These are phyloP conservation scores for Starmerella kuoi DNA, from an alignment of 805 yeast species.

Conservation along the genomic window DNA sequence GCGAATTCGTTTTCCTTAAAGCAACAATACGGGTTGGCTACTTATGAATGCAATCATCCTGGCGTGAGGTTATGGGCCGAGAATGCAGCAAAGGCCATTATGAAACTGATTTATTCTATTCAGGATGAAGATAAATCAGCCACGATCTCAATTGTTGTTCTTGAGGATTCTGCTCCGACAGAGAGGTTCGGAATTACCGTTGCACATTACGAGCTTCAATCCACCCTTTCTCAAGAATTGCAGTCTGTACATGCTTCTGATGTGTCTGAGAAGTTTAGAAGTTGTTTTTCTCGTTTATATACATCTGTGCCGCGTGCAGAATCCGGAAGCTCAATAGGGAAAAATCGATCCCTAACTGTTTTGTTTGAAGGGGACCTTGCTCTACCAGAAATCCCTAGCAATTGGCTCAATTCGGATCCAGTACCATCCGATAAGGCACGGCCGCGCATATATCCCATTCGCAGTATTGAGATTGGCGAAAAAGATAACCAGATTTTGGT, in stretches of 20 bases:
- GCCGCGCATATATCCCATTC: conserved; percentile 25
- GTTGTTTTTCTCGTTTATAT: conserved; percentile 11
- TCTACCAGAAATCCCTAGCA: neutral
- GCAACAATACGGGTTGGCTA: conserved; percentile 35
- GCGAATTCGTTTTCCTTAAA: conserved; percentile 35
- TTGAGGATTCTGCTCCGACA: conserved; percentile 27
- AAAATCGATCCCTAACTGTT: conserved; percentile 13
- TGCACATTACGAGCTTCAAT: conserved; percentile 20
- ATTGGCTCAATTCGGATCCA: no score
- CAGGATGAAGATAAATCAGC: neutral
- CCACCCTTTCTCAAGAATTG: neutral
- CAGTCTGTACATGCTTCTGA: neutral
- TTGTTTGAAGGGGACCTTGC: conserved; percentile 13
- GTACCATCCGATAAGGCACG: no score
- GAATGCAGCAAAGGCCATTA: conserved; percentile 26
- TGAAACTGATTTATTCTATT: conserved; percentile 6
- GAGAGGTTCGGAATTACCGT: conserved; percentile 35
- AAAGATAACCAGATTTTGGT: conserved; percentile 3
- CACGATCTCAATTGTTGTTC: conserved; percentile 29
- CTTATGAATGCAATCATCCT: conserved; percentile 37
- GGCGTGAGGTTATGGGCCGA: conserved; percentile 36
- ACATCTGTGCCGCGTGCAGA: neutral
- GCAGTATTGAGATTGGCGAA: conserved; percentile 3
- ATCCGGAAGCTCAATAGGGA: neutral
- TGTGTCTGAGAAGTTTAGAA: conserved; percentile 11